phyloP scores from a whole-genome alignment of 352 stramenopile species.

The Pythium folliculosum region DNA sequence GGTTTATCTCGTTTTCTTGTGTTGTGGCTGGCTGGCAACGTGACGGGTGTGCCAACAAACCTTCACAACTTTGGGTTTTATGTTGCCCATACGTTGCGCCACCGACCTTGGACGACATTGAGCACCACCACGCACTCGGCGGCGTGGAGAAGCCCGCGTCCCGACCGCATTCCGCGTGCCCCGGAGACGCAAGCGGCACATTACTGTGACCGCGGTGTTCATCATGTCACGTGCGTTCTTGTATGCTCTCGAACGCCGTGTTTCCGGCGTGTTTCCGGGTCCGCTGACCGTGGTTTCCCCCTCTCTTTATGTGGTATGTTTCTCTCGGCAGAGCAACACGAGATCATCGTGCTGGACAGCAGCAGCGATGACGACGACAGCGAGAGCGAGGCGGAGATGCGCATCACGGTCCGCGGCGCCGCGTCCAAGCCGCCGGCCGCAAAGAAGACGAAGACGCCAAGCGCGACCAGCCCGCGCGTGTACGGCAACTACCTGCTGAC shows the following conservation, averaged over 20 bases:
- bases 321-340: background rate
- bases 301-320: background rate
- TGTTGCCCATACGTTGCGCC: background rate
- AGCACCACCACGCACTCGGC: background rate
- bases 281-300: constrained; percentile 9
- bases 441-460: constrained; percentile 7
- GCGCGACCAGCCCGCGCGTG: background rate
- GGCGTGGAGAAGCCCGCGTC: background rate
- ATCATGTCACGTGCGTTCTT: constrained; percentile 10
- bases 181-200: background rate
- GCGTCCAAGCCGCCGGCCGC: background rate
- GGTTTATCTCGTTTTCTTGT: background rate
- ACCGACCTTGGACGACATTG: background rate
- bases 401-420: background rate
- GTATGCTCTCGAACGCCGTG: background rate
- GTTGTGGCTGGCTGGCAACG: too few species aligned
- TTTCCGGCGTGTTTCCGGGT: background rate
- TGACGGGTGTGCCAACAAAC: background rate
- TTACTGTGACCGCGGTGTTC: too few species aligned
- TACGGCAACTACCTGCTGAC: constrained; percentile 18
- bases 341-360: constrained; percentile 22
- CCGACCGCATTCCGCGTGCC: background rate
- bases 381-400: background rate
- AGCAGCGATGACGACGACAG: constrained; percentile 22
- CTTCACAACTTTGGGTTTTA: background rate